Evolutionary conservation across 768 basidiomycete species (phyloP), one percentile per base, ranked within the genome.

Genomic region (Gloeopeniophorella convolvens): DNA sequence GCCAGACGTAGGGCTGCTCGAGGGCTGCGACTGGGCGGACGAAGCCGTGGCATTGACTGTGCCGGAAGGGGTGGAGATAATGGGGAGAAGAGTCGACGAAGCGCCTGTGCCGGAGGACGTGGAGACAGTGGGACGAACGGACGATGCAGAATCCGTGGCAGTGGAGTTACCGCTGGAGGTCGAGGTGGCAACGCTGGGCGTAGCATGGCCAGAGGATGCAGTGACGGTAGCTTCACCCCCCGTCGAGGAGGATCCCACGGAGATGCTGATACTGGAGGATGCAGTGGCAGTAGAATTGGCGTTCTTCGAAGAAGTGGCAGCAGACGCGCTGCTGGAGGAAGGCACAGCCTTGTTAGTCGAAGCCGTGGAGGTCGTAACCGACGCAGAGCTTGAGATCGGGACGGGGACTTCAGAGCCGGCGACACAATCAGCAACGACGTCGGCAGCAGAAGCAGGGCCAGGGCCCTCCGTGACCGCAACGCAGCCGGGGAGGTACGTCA

Each of bases 401-500:
- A 20, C 10, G 13, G 45, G 12, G 46, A 53, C 41, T 46, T 53
- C 34, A 34, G 46, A 1, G 16, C 12, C 30, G 28, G 45, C 1
- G 2, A 10, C 7, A 31, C 52, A 54, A 1, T 31, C 35, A 11
- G 34, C 35, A 26, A 11, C 47, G 31, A 33, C 0, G 7, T 21
- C 10, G 3, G 2, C 24, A 28, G 30, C 1, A 1, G n/a, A 13
- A 15, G 50, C 54, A 16, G 20, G 5, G 1, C 11, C 27, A 10
- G 54, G 54, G 13, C 54, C 54, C 0, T 45, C 10, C 10, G 54
- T 52, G 3, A 55, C 31, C 15, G 50, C 32, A 21, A 52, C 32
- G 39, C 54, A 55, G 27, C 49, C 54, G 4, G 54, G 54, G 5
- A 55, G 16, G 50, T 45, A 2, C 2, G 24, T n/a, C 32, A 44